Evolutionary conservation across 75 land plant genomes (phyloP), one percentile per base, ranked within the genome.

Genomic region (Picea glauca): DNA sequence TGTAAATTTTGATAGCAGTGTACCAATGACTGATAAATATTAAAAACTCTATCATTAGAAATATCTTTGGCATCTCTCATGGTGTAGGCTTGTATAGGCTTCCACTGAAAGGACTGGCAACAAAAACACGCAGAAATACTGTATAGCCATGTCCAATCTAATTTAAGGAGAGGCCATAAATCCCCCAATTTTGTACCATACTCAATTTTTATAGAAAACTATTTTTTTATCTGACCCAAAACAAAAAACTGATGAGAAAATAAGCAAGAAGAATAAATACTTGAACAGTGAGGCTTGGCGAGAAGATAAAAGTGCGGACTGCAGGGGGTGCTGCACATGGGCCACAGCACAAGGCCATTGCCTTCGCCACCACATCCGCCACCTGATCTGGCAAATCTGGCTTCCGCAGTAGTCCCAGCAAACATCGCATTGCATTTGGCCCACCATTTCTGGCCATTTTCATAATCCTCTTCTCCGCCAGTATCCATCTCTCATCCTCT

Each of bases 321-420:
- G 68, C 5, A 7, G 82, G 80, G 50, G 82, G 80, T 13, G 80
- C 50, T 18, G 80, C 80, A 26, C 82, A 77, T 4, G 67, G 54
- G 26, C 82, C 82, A 56, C 66, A 78, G 76, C 82, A 81, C 30
- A 62, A 58, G 26, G 82, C 62, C 17, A 81, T 77, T 59, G 82
- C 23, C 67, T 76, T 62, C 7, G 82, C 80, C n/a, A 81, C 38
- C 40, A 79, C 68, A 43, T 81, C 80, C 7, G 60, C 30, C 17
- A 78, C 82, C 8, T 13, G 23, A 7, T 81, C 82, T 57, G 82
- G 21, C 23, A 78, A 14, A 61, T 38, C 30, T 7, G 58, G 23
- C 60, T n/a, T 62, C 63, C 81, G 80, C 35, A 81, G 67, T n/a
- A 77, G 13, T 35, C 33, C 23, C 46, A 81, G 43, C 62, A 81